Evolutionary conservation across 1,139 yeast species (phyloP), one percentile per base, ranked within the genome.

Genomic region (Taphrina pruni): DNA sequence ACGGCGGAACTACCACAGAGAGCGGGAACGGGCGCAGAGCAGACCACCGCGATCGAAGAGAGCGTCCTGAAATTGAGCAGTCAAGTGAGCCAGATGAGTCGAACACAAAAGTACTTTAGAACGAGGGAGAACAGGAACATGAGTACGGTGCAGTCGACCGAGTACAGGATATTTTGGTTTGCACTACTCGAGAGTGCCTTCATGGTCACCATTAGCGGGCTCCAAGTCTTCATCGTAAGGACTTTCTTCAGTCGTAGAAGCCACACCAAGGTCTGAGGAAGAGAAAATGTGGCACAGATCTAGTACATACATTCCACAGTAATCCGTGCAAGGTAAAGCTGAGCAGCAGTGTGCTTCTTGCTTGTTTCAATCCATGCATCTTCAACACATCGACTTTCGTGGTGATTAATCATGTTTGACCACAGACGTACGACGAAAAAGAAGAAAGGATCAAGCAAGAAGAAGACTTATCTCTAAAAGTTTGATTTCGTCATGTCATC

Each of bases 51-150:
- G 36, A 77, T 81, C 62, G 83, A 81, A 71, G 72, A 73, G 60
- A 77, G 84, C 73, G 84, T 90, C 52, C 83, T 83, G 72, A 81
- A 81, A 70, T 87, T 94, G 73, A 96, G 92, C 75, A 77, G 79
- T 36, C 89, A 89, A 75, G 83, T 91, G 77, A 85, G 86, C 73
- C 84, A 84, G 36, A 82, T 94, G 74, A 81, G 86, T 74, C 85
- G 87, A 11, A 57, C 72, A 20, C 76, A 75, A 57, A 75, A 88
- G 76, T 89, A 92, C 80, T 92, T 93, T 83, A 89, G 88, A 80
- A 88, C 96, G n/a, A 88, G 99, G 82, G 93, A 90, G 79, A 87
- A 86, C 79, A 86, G 98, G 80, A 94, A 93, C 80, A 95, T 92
- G 78, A 87, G 90, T 68, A 94, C 99, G 41, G 98, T 94, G 71